Conservation (phyloP, 805 yeast species). For the Zygoascus biomembranicola region DNA sequence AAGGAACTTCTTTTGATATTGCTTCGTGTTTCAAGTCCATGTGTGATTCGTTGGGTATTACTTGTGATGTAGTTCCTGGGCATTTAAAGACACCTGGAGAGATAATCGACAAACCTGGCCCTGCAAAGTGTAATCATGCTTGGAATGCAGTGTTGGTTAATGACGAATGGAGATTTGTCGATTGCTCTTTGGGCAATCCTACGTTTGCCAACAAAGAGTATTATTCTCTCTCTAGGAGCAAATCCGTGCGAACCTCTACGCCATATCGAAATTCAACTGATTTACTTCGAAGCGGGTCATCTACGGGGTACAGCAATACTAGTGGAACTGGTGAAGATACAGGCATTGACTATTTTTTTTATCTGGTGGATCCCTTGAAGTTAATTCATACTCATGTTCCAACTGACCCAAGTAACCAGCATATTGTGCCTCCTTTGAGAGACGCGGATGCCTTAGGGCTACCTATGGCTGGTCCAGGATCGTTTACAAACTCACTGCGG, state of each 20-base stretch:
- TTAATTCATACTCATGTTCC: conserved; percentile 85
- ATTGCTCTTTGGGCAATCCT: conserved; percentile 56
- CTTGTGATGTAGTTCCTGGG: conserved; percentile 72
- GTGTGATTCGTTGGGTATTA: conserved; percentile 60
- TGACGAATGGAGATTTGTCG: conserved; percentile 74
- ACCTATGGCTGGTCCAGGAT: conserved; percentile 83
- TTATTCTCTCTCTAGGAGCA: conserved; percentile 21
- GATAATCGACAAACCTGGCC: conserved; percentile 33
- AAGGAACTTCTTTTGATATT: conserved; percentile 61
- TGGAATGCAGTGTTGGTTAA: conserved; percentile 80
- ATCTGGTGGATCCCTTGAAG: conserved; percentile 66
- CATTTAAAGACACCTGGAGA: conserved; percentile 73
- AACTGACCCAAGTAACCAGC: conserved; percentile 68
- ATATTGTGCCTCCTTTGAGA: conserved; percentile 76
- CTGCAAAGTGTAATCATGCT: conserved; percentile 61
- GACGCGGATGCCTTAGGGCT: conserved; percentile 67
- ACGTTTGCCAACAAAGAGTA: conserved; percentile 44
- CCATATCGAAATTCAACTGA: too few relatives aligned
- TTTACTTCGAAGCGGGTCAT: background rate
- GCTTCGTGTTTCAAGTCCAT: conserved; percentile 70
- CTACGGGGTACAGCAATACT: background rate
- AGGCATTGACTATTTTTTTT: conserved; percentile 41
- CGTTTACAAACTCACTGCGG: conserved; percentile 49
- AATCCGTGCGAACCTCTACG: background rate
- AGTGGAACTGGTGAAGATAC: conserved; percentile 14